Evolutionary conservation across 2,329 filamentous ascomycete species (phyloP), one percentile per base, ranked within the genome.

Genomic region (Arachnopeziza araneosa): DNA sequence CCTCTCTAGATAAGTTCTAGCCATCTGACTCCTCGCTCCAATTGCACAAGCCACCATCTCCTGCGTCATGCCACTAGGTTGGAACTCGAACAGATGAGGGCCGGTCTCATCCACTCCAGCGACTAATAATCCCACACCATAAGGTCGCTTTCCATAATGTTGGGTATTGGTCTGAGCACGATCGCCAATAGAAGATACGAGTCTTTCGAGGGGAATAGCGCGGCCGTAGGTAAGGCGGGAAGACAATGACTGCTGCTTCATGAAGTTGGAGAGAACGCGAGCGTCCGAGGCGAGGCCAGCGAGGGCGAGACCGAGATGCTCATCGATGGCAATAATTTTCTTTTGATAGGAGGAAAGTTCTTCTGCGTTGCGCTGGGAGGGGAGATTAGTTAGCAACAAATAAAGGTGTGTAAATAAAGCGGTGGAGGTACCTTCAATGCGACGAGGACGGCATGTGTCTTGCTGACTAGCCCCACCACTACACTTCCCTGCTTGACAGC

Each of bases 341-440:
- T 97, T 97, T 80, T 99, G 95, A 84, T 99, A 99, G 56, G 95
- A 98, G 63, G 95, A 99, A 61, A 99, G 89, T 79, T 99, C 95
- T 84, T 99, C 95, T 76, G 95, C 95, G 74, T 98, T 98, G 79
- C 95, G 88, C 95, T 98, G 71, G 8, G 50, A 58, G 23, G 24
- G 48, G 26, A 49, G 48, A n/a, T 24, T 55, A n/a, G 69, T 32
- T 66, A 7, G 50, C 32, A 44, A 24, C 10, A 17, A 53, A n/a
- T 53, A n/a, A 54, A 14, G 17, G 19, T 32, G 52, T 19, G 60
- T 36, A 21, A 54, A 30, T 54, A 49, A 50, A 61, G 65, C 14
- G 52, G 21, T 44, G 24, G 24, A 60, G 71, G 64, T 78, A 96
- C 95, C 91, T 99, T 99, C 76, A 99, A 84, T 68, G 95, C 95